Conservation (phyloP, 805 yeast species). For the Wickerhamiella dianesei region DNA sequence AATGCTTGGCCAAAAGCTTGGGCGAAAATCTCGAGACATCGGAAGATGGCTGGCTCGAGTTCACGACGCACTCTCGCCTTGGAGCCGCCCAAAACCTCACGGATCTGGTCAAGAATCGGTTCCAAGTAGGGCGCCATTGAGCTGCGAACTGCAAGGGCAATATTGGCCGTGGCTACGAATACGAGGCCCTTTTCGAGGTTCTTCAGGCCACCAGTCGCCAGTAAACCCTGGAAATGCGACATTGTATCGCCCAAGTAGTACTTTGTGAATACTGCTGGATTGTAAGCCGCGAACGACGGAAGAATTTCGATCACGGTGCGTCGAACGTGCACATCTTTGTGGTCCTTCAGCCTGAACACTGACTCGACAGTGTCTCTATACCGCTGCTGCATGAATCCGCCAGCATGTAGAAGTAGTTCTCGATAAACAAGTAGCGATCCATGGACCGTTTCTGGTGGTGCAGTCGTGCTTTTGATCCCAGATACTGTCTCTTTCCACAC, state of each 20-base stretch:
- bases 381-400: conserved; percentile 55
- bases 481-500: conserved; percentile 54
- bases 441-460: conserved; percentile 60
- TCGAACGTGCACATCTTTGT: conserved; percentile 59
- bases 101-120: conserved; percentile 67
- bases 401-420: conserved; percentile 60
- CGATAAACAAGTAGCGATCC: conserved; percentile 74
- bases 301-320: conserved; percentile 73
- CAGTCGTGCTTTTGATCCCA: conserved; percentile 35
- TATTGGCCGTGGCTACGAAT: conserved; percentile 69
- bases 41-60: conserved; percentile 73
- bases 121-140: conserved; percentile 80
- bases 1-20: conserved; percentile 86
- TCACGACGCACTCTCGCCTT: conserved; percentile 50
- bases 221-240: conserved; percentile 60
- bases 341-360: conserved; percentile 59
- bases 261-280: conserved; percentile 60
- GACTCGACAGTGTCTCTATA: conserved; percentile 68
- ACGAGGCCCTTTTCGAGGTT: conserved; percentile 66
- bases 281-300: conserved; percentile 70
- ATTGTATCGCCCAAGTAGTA: conserved; percentile 69
- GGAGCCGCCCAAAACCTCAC: conserved; percentile 51
- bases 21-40: conserved; percentile 76
- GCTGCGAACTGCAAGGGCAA: conserved; percentile 62
- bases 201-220: conserved; percentile 37